Evolutionary conservation across 192 early-diverging fungal species (phyloP), one percentile per base, ranked within the genome.

Genomic region (Oehlia diaphana): DNA sequence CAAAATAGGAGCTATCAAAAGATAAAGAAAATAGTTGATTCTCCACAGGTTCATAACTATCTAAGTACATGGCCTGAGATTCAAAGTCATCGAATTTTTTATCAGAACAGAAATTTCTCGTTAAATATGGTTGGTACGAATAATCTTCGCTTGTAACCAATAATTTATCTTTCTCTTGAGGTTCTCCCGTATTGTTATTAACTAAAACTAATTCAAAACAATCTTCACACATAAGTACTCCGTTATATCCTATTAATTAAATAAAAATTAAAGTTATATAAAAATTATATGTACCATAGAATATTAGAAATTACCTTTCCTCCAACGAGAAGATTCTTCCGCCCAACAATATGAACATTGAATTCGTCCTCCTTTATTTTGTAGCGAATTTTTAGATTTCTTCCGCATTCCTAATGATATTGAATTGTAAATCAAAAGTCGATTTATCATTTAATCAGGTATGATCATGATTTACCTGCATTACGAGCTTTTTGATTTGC

Each of bases 1-100:
- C 96, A 86, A 91, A 97, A 81, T 94, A 98, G 3, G 93, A 91
- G 1, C 90, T 91, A 76, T 96, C 93, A 63, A 95, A 91, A 0
- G 89, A 82, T 4, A 96, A 80, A 9, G 94, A 94, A 61, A 92
- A 98, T 37, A 91, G 35, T 62, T 95, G 93, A 72, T 88, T 85
- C 28, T 91, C 88, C 8, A 86, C 82, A 6, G 94, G 94, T 21
- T 85, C 92, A 82, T 92, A 93, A 0, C 86, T 87, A 61, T 86
- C 82, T 19, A 94, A 80, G 37, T 88, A 82, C 7, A 84, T 75
- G 5, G 85, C 83, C 16, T 89, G 88, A 2, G 85, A 86, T n/a
- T 77, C 81, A 1, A 83, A 78, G 70, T 85, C 80, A 62, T 89
- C 89, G 66, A 87, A 89, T 58, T 88, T 86, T 12, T 79, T 85